A percentile compares a stretch with the other conserved stretches of the same genome.
phyloP scores from a whole-genome alignment of 495 filamentous ascomycete genomes.

The Hyphodiscus hymeniophilus region DNA sequence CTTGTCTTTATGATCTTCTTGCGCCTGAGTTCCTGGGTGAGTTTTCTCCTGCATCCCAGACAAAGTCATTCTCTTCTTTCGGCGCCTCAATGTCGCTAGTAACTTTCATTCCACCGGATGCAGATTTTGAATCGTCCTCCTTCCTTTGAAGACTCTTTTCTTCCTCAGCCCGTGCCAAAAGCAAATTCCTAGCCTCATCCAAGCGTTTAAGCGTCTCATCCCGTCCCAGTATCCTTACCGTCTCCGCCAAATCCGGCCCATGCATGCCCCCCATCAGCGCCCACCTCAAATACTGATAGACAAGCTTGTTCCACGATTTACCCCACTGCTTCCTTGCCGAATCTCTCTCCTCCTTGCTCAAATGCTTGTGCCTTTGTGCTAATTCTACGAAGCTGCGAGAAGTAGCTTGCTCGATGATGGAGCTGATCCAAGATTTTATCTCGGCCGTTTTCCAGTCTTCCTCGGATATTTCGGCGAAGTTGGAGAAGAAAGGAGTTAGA shows the following conservation, averaged over 20 bases:
- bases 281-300: conserved; percentile 58
- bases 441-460: conserved; percentile 20
- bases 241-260: conserved; percentile 50
- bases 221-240: conserved; percentile 56
- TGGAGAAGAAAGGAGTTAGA: background rate
- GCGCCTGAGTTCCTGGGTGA: too few species aligned
- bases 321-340: conserved; percentile 13
- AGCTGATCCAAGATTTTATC: conserved; percentile 1
- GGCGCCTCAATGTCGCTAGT: too few species aligned
- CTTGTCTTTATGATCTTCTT: too few species aligned
- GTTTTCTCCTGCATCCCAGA: too few species aligned
- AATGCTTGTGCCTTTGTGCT: background rate
- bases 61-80: too few species aligned
- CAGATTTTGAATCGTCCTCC: too few species aligned
- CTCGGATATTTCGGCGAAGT: conserved; percentile 18
- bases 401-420: background rate
- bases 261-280: conserved; percentile 47
- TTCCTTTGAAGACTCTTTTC: too few species aligned
- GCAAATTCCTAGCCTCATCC: conserved; percentile 11
- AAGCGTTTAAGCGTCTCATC: conserved; percentile 50
- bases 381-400: background rate
- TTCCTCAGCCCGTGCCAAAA: background rate
- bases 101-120: too few species aligned
- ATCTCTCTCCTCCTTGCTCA: conserved; percentile 38
- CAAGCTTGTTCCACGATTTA: conserved; percentile 28